These are phyloP conservation scores for Leccinum fuscescens DNA, from an alignment of 1,284 basidiomycete species.

Conservation along the genomic window DNA sequence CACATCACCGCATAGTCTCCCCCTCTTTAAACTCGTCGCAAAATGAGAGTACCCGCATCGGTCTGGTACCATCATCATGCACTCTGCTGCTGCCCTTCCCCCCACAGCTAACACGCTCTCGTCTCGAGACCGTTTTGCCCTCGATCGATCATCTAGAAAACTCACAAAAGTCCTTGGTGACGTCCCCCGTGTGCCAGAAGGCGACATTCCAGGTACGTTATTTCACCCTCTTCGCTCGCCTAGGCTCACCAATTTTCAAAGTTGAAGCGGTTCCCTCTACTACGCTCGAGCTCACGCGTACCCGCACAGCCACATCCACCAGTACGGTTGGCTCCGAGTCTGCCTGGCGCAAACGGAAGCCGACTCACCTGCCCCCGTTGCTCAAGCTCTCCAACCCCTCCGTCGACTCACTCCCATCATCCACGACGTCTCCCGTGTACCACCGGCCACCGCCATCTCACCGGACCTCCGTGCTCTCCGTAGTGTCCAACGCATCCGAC, in stretches of 20 bases:
- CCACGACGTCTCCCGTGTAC: not conserved
- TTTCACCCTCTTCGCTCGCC: not conserved
- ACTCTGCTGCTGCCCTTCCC: conserved; percentile 32
- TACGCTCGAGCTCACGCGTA: not conserved
- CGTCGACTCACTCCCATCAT: not conserved
- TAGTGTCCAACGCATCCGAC: conserved; percentile 19
- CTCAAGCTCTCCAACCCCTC: conserved; percentile 13
- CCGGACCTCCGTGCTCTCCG: conserved; percentile 18
- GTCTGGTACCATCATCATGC: conserved; percentile 25
- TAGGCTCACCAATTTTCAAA: not conserved
- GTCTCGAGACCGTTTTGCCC: conserved; percentile 50
- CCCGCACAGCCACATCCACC: not conserved
- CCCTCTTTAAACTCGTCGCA: conserved; percentile 8
- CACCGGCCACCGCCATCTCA: conserved; percentile 4
- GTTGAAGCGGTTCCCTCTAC: not conserved
- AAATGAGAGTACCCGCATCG: not conserved
- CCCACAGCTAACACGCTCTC: conserved; percentile 60
- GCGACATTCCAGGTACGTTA: conserved; percentile 11
- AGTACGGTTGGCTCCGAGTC: conserved; percentile 8
- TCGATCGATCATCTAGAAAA: conserved; percentile 60
- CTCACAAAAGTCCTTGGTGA: conserved; percentile 58
- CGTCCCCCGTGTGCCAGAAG: conserved; percentile 58
- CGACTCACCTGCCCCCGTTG: conserved; percentile 26
- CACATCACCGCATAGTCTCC: conserved; percentile 5
- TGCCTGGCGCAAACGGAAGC: conserved; percentile 29